These are phyloP conservation scores for Rhododendron williamsianum DNA, from an alignment of 148 eudicot species.

Conservation along the genomic window DNA sequence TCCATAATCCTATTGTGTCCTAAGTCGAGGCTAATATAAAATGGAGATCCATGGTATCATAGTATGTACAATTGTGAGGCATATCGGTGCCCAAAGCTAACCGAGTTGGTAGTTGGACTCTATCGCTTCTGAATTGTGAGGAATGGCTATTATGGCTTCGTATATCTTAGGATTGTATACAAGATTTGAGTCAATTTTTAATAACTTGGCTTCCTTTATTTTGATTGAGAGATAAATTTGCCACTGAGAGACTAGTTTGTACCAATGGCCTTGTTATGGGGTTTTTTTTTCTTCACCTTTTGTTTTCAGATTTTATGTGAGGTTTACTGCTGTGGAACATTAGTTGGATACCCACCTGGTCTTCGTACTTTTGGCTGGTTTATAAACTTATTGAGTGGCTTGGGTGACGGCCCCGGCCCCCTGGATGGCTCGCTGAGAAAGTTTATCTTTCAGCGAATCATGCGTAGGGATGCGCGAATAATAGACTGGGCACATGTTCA, in stretches of 20 bases:
- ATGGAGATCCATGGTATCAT: neutral
- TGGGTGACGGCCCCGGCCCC: too few species aligned
- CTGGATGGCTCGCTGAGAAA: too few species aligned
- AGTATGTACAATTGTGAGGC: neutral
- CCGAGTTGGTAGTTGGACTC: neutral
- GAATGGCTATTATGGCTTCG: neutral
- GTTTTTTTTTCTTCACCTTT: neutral
- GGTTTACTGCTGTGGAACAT: slow-evolving; percentile 39
- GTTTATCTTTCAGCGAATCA: too few species aligned
- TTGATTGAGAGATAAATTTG: neutral
- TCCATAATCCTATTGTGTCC: neutral
- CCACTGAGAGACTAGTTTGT: neutral
- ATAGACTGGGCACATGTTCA: too few species aligned
- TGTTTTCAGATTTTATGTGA: slow-evolving; percentile 40
- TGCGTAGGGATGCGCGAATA: too few species aligned
- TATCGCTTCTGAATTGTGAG: neutral
- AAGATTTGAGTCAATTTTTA: neutral
- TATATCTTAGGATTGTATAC: neutral
- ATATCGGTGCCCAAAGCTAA: neutral
- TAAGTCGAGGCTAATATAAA: neutral
- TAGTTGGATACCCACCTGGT: slow-evolving; percentile 31
- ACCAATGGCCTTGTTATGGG: slow-evolving; percentile 9
- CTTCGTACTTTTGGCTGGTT: too few species aligned
- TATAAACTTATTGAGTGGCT: too few species aligned
- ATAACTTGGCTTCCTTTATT: neutral